A percentile compares a stretch with the other conserved stretches of the same genome.
Conservation (phyloP, 371 early-diverging fungal genomes). For the Syncephalastrum contaminatum region DNA sequence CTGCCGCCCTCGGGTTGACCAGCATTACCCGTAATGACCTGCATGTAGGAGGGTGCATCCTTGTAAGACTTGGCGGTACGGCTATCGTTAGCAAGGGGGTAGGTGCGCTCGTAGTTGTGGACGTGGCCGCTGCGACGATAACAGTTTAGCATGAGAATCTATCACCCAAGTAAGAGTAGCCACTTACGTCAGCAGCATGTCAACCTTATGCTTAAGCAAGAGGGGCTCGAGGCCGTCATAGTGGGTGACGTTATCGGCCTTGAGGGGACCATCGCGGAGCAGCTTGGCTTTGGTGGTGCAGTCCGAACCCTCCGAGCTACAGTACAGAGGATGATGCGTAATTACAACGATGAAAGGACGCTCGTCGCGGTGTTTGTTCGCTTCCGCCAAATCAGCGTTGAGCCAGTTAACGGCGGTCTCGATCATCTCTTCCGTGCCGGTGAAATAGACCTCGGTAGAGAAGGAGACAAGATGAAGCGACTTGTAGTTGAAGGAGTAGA, state of each 20-base stretch:
- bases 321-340: conserved; percentile 41
- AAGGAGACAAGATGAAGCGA: conserved; percentile 44
- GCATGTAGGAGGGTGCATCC: conserved; percentile 28
- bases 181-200: conserved; percentile 10
- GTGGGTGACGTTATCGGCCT: conserved; percentile 3
- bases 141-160: neutral
- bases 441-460: conserved; percentile 42
- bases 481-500: conserved; percentile 45
- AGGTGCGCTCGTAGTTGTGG: conserved; percentile 35
- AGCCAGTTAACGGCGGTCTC: conserved; percentile 41
- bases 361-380: conserved; percentile 30
- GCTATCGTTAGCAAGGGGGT: conserved; percentile 18
- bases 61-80: conserved; percentile 16
- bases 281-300: conserved; percentile 27
- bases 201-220: conserved; percentile 23
- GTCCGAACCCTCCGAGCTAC: conserved; percentile 22
- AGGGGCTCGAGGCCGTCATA: conserved; percentile 17
- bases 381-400: conserved; percentile 31
- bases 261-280: conserved; percentile 25
- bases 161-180: neutral
- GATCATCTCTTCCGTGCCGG: conserved; percentile 26
- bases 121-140: conserved; percentile 22
- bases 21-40: conserved; percentile 28
- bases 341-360: conserved; percentile 46
- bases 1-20: conserved; percentile 30